Evolutionary conservation across 2,329 filamentous ascomycete species (phyloP).

Genomic region (Arthrobotrys pseudoclavata): DNA sequence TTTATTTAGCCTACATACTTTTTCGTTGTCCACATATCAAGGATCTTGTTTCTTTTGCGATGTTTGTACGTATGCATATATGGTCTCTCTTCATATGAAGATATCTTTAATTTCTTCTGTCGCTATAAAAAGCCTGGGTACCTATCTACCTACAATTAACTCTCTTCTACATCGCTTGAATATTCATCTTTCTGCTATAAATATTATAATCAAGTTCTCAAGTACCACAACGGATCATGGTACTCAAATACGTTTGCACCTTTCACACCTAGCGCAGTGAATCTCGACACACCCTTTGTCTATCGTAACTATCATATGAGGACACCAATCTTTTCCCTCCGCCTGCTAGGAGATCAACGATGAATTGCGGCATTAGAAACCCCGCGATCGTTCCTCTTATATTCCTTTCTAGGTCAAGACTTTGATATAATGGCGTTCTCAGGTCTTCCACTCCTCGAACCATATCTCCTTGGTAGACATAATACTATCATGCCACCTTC

Average conservation of each 20-base stretch:
- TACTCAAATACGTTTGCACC: slow-evolving; percentile 71
- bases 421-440: slow-evolving; percentile 73
- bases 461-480: slow-evolving; percentile 77
- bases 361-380: slow-evolving; percentile 75
- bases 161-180: neutral
- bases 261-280: slow-evolving; percentile 71
- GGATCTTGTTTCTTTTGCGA: neutral
- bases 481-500: slow-evolving; percentile 69
- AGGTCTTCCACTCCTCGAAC: slow-evolving; percentile 74
- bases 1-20: slow-evolving; percentile 8
- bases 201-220: neutral
- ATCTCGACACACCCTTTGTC: slow-evolving; percentile 71
- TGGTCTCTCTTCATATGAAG: neutral
- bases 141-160: neutral
- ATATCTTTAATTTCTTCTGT: neutral
- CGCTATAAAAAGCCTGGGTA: neutral
- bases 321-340: slow-evolving; percentile 75
- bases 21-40: neutral
- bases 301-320: slow-evolving; percentile 71
- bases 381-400: slow-evolving; percentile 75
- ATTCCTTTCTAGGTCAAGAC: slow-evolving; percentile 72
- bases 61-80: slow-evolving; percentile 5
- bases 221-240: slow-evolving; percentile 69
- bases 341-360: slow-evolving; percentile 75
- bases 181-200: neutral